These are phyloP conservation scores for Talaromyces wortmannii DNA, from an alignment of 495 filamentous ascomycete species.

Conservation along the genomic window DNA sequence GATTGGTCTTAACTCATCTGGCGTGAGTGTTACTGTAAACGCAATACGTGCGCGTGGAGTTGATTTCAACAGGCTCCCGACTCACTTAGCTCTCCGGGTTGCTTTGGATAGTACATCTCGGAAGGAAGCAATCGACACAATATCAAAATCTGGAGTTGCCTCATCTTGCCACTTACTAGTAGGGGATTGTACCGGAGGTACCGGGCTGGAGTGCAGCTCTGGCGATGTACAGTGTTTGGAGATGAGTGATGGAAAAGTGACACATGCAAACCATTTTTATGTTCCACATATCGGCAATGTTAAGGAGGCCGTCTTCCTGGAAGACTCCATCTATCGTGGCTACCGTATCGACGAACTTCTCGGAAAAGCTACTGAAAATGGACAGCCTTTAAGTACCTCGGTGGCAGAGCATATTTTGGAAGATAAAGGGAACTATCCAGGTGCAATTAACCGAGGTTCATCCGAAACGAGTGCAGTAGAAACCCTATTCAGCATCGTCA, in stretches of 20 bases:
- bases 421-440: constrained; percentile 1
- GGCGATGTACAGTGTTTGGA: constrained; percentile 44
- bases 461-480: background rate
- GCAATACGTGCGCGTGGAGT: constrained; percentile 56
- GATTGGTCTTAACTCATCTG: constrained; percentile 57
- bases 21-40: constrained; percentile 62
- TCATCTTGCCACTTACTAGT: constrained; percentile 56
- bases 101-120: constrained; percentile 50
- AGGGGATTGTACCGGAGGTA: constrained; percentile 43
- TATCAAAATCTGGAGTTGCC: constrained; percentile 47
- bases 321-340: background rate
- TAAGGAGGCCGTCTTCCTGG: background rate
- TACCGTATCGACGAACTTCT: background rate
- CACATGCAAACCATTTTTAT: constrained; percentile 57
- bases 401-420: background rate
- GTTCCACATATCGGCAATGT: background rate
- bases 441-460: background rate
- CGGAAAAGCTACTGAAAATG: background rate
- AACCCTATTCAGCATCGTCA: constrained; percentile 3
- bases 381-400: background rate
- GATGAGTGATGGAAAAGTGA: constrained; percentile 39
- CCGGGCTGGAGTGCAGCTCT: constrained; percentile 54
- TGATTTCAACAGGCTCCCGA: constrained; percentile 46
- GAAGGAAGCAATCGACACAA: constrained; percentile 37
- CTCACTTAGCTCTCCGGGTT: constrained; percentile 55